These are phyloP conservation scores for Globisporangium camurandrum DNA, from an alignment of 352 stramenopile genomes.

Conservation along the genomic window DNA sequence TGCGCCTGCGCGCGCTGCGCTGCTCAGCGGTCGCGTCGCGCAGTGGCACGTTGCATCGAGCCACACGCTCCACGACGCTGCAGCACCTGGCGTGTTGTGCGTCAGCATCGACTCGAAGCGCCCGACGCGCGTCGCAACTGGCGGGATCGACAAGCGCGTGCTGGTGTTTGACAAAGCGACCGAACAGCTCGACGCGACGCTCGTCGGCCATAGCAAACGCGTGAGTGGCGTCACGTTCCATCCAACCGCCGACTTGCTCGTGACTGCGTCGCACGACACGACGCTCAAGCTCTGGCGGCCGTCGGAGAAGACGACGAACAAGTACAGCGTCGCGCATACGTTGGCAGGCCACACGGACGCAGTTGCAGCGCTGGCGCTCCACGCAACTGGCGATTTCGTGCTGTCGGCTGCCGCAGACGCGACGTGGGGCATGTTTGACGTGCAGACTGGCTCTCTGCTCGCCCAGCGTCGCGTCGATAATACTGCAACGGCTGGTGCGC, in stretches of 20 bases:
- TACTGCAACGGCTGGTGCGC: conserved; percentile 28
- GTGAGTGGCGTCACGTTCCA: conserved; percentile 78
- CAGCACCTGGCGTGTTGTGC: conserved; percentile 57
- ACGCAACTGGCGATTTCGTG: conserved; percentile 79
- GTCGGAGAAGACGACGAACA: conserved; percentile 12
- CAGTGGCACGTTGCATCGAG: conserved; percentile 33
- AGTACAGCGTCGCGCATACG: conserved; percentile 53
- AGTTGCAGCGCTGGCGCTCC: conserved; percentile 62
- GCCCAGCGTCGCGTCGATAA: conserved; percentile 32
- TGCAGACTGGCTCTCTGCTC: conserved; percentile 50
- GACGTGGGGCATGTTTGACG: conserved; percentile 81
- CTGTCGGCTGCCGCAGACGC: conserved; percentile 70
- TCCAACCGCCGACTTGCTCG: conserved; percentile 51
- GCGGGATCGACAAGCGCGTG: conserved; percentile 75
- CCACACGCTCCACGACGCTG: conserved; percentile 65
- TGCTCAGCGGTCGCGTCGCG: conserved; percentile 20
- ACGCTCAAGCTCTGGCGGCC: conserved; percentile 74
- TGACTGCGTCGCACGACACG: conserved; percentile 72
- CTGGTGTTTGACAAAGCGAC: conserved; percentile 74
- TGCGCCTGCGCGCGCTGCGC: conserved; percentile 31
- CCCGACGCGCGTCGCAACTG: conserved; percentile 45
- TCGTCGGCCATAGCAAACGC: conserved; percentile 82
- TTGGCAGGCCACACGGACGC: conserved; percentile 52
- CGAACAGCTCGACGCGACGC: conserved; percentile 64
- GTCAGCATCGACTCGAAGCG: conserved; percentile 55